Evolutionary conservation across 495 filamentous ascomycete genomes (phyloP).

Genomic region (Aspergillus incahuasiensis): DNA sequence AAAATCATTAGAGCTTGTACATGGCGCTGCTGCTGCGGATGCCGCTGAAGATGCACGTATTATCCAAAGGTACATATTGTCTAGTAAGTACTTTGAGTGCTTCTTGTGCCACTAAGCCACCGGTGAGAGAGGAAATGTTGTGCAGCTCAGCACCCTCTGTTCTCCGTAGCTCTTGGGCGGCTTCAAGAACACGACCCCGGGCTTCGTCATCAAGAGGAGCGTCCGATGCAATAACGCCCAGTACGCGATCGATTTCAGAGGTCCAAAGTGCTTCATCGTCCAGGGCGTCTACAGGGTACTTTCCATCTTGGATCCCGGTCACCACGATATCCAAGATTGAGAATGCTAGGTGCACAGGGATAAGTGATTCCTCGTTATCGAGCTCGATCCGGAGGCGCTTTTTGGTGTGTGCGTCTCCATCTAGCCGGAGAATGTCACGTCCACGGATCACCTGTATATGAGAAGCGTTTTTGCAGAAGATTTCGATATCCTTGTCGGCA

Average conservation of each 20-base stretch:
- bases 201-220: constrained; percentile 36
- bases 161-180: constrained; percentile 63
- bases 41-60: constrained; percentile 91
- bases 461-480: constrained; percentile 93
- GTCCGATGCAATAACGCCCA: constrained; percentile 41
- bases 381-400: constrained; percentile 33
- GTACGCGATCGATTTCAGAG: constrained; percentile 41
- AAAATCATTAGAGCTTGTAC: constrained; percentile 30
- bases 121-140: constrained; percentile 85
- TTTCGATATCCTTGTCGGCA: constrained; percentile 73
- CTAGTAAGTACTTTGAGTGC: constrained; percentile 92
- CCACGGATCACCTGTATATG: constrained; percentile 84
- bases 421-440: constrained; percentile 45
- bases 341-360: constrained; percentile 75
- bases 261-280: constrained; percentile 35
- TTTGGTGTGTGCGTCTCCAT: constrained; percentile 28
- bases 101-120: constrained; percentile 93
- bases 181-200: constrained; percentile 43
- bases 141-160: constrained; percentile 86
- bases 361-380: constrained; percentile 51
- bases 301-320: constrained; percentile 34
- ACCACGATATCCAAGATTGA: constrained; percentile 56
- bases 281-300: constrained; percentile 19
- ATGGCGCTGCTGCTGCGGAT: constrained; percentile 75
- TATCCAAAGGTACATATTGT: constrained; percentile 94